A percentile compares a stretch with the other conserved stretches of the same genome.
phyloP scores from a whole-genome alignment of 2,329 filamentous ascomycete genomes.

The Pseudogymnoascus sp. region DNA sequence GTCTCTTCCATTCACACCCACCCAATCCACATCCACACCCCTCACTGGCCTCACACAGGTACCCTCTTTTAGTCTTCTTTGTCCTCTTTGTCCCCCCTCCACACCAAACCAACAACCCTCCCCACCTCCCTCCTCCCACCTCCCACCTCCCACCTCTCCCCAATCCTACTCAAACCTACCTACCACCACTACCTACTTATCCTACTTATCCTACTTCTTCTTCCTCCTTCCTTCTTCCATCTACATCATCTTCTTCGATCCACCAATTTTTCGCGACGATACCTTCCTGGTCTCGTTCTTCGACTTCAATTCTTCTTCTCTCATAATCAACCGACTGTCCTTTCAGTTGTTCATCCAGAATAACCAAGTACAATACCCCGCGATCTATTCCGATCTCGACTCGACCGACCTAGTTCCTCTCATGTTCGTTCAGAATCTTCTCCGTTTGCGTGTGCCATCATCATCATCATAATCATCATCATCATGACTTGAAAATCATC shows the following conservation, averaged over 20 bases:
- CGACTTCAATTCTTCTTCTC: conserved; percentile 9
- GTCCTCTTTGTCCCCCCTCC: background rate
- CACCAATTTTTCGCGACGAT: conserved; percentile 9
- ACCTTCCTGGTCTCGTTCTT: conserved; percentile 13
- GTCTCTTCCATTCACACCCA: background rate
- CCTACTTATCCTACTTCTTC: conserved; percentile 11
- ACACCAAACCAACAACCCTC: background rate
- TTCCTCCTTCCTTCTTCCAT: conserved; percentile 14
- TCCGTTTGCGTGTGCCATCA: conserved; percentile 12
- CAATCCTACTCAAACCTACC: background rate
- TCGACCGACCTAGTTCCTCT: background rate
- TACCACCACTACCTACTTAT: background rate
- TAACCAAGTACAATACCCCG: background rate
- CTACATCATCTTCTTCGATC: conserved; percentile 15
- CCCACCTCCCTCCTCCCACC: background rate
- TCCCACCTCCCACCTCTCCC: conserved; percentile 7
- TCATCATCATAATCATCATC: background rate
- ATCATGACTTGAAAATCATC: conserved; percentile 13
- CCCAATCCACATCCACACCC: background rate
- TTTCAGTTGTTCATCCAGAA: conserved; percentile 24
- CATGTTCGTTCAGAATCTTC: background rate
- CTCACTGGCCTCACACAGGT: background rate
- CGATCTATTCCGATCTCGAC: background rate
- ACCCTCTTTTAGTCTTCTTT: background rate
- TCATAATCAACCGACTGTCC: conserved; percentile 20